A percentile compares a stretch with the other conserved stretches of the same genome.
phyloP scores from a whole-genome alignment of 2,329 filamentous ascomycete genomes.

The Neofusicoccum kwambonambiense region DNA sequence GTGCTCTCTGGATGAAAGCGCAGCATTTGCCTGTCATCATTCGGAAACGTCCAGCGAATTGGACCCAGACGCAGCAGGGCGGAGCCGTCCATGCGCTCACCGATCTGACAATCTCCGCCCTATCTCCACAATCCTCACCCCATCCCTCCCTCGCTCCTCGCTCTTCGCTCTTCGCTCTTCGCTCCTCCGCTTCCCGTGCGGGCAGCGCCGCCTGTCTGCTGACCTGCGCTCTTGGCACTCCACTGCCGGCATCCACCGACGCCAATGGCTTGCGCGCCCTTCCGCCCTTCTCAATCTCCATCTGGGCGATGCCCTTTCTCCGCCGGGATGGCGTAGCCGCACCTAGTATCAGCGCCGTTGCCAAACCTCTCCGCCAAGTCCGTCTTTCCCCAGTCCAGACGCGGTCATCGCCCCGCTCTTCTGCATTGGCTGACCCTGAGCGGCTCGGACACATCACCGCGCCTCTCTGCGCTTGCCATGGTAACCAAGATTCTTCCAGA shows the following conservation, averaged over 20 bases:
- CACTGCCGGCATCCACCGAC: background rate
- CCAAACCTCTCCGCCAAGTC: background rate
- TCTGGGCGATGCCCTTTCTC: background rate
- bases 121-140: background rate
- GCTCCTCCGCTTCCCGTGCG: background rate
- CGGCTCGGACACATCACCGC: background rate
- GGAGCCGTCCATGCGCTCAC: background rate
- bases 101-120: background rate
- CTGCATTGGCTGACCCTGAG: background rate
- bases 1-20: background rate
- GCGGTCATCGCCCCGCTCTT: background rate
- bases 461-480: background rate
- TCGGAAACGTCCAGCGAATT: background rate
- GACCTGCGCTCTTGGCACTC: conserved; percentile 7
- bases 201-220: conserved; percentile 4
- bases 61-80: background rate
- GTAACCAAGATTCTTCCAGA: background rate
- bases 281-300: background rate
- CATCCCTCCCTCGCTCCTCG: background rate
- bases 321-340: background rate
- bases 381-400: background rate
- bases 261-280: conserved; percentile 3
- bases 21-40: background rate
- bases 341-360: background rate
- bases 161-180: background rate